Base-by-base conservation (phyloP, 495 filamentous ascomycete genomes). In the Amorphotheca resinae region DNA sequence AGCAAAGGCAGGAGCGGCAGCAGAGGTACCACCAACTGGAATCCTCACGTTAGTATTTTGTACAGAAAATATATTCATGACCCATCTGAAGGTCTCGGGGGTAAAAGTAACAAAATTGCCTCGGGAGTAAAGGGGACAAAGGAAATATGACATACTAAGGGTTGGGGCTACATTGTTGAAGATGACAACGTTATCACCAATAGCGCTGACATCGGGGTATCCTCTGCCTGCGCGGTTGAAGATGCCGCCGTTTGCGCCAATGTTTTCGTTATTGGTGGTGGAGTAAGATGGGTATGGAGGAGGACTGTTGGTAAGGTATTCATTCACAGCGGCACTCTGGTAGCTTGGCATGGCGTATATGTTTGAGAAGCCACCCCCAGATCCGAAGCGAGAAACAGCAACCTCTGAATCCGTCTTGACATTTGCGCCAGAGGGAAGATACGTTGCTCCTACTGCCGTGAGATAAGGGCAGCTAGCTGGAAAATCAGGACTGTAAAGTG, bases 21-120 rank as follows among this genome's bases (percentile, higher is more conserved):
- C 56, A 17, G 67, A 73, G 11, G 76, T 77, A 8, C 76, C 75
- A 11, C 69, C 70, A 33, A 72, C 59, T 2, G 65, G 5, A 34
- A 34, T 30, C 25, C 25, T 12, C 25, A 30, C 25, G 12, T n/a
- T n/a, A n/a, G n/a, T n/a, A n/a, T n/a, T n/a, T n/a, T n/a, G n/a
- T n/a, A n/a, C n/a, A n/a, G n/a, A n/a, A n/a, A n/a, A n/a, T n/a
- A n/a, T n/a, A n/a, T n/a, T n/a, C n/a, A n/a, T n/a, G n/a, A n/a
- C n/a, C n/a, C n/a, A n/a, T n/a, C n/a, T n/a, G n/a, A n/a, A n/a
- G n/a, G n/a, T n/a, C n/a, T n/a, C n/a, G 12, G 6, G 33, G 33
- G 14, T 5, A 15, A 35, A 4, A 15, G 5, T 14, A 14, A 6
- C 12, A 18, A 5, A n/a, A 35, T 5, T 28, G 25, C 25, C 5